Evolutionary conservation across 331 rosid species (phyloP).

Genomic region (Erythrophleum ivorense): DNA sequence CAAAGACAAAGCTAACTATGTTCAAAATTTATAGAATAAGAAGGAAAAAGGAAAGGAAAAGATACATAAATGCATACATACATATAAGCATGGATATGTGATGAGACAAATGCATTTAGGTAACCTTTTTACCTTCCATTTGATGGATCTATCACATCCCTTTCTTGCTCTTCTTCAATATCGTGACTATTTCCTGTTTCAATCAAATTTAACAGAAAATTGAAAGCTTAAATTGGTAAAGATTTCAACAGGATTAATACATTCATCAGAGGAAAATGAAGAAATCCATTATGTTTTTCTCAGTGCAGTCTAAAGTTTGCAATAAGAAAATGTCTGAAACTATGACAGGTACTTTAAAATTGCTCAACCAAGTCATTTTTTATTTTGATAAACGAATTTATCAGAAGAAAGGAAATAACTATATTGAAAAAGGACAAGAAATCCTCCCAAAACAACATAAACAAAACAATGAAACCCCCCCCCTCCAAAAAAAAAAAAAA

Average conservation of each 20-base stretch:
- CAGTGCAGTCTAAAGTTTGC: neutral
- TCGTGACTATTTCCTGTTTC: slow-evolving; percentile 49
- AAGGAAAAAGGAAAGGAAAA: slow-evolving; percentile 6
- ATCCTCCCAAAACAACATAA: neutral
- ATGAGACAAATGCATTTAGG: slow-evolving; percentile 8
- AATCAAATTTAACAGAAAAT: slow-evolving; percentile 33
- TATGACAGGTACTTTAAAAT: neutral
- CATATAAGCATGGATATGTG: neutral
- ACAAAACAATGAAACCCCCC: neutral
- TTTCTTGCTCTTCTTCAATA: slow-evolving; percentile 50
- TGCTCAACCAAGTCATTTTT: neutral
- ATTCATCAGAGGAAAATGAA: neutral
- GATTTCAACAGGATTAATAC: neutral
- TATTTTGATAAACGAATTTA: neutral
- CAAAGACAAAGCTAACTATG: neutral
- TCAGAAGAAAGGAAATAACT: neutral
- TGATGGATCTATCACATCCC: slow-evolving; percentile 52
- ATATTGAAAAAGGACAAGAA: neutral
- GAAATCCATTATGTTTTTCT: neutral
- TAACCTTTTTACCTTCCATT: slow-evolving; percentile 57
- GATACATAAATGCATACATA: neutral
- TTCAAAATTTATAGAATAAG: slow-evolving; percentile 13
- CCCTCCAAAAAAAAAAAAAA: neutral
- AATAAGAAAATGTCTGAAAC: slow-evolving; percentile 8
- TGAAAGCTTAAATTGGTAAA: slow-evolving; percentile 9